These are phyloP conservation scores for Stipa capillata DNA, from an alignment of 176 grass and related monocot species.

Conservation along the genomic window DNA sequence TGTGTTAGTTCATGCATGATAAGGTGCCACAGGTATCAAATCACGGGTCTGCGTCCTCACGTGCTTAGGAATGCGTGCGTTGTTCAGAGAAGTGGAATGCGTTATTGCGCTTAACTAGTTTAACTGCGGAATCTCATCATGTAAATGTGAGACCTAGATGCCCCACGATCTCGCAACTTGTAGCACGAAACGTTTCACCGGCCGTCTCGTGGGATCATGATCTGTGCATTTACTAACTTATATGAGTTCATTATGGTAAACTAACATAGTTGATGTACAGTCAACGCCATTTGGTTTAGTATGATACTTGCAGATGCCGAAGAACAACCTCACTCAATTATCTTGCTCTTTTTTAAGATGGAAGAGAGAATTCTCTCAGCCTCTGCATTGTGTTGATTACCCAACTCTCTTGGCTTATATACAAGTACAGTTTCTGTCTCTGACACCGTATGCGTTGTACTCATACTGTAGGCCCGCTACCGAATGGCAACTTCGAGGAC, in stretches of 20 bases:
- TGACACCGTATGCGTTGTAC: neutral
- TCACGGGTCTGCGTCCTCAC: neutral
- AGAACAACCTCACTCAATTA: too few relatives aligned
- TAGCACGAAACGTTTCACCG: neutral
- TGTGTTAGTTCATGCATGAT: neutral
- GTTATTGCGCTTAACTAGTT: neutral
- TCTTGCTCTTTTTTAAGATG: too few relatives aligned
- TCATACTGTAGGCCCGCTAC: slow-evolving; percentile 6
- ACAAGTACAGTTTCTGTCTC: neutral
- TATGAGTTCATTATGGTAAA: too few relatives aligned
- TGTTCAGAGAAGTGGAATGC: neutral
- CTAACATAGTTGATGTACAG: too few relatives aligned
- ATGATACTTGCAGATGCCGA: too few relatives aligned
- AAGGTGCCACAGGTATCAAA: neutral
- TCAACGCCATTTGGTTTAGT: too few relatives aligned
- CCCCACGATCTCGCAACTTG: neutral
- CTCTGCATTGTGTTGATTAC: too few relatives aligned
- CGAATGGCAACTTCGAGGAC: slow-evolving; percentile 36
- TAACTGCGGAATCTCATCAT: neutral
- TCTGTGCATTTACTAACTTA: too few relatives aligned
- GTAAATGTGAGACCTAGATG: neutral
- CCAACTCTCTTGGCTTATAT: neutral
- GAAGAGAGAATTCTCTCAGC: too few relatives aligned
- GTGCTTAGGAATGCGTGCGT: neutral
- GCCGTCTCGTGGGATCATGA: neutral